These are phyloP conservation scores for Mycena indigotica DNA, from an alignment of 768 basidiomycete species.

Conservation along the genomic window DNA sequence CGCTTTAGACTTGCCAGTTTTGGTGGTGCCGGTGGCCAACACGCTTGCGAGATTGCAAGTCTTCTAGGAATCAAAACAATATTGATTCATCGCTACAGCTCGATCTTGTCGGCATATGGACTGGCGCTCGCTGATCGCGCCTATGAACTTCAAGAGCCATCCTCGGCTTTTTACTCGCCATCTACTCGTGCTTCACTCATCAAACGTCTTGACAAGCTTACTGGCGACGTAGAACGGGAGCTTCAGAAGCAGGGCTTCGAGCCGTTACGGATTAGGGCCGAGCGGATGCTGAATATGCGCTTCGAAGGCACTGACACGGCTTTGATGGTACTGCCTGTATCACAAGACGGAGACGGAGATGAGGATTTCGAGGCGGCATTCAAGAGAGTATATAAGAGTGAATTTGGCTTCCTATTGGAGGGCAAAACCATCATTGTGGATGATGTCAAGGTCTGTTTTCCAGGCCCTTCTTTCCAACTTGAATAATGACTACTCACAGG, in stretches of 20 bases:
- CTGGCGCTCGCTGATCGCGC: conserved; percentile 89
- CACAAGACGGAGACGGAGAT: conserved; percentile 49
- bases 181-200: conserved; percentile 58
- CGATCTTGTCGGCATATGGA: conserved; percentile 91
- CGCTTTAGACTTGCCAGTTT: conserved; percentile 75
- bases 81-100: conserved; percentile 88
- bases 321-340: conserved; percentile 74
- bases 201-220: conserved; percentile 70
- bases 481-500: conserved; percentile 39
- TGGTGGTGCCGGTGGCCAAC: conserved; percentile 89
- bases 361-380: conserved; percentile 84
- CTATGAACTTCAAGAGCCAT: conserved; percentile 87
- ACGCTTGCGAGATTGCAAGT: conserved; percentile 89
- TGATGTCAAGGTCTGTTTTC: conserved; percentile 72
- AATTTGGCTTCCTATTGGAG: conserved; percentile 91
- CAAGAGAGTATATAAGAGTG: conserved; percentile 75
- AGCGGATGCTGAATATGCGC: conserved; percentile 88
- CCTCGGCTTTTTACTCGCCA: conserved; percentile 73
- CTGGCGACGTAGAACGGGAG: conserved; percentile 61
- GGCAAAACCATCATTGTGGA: conserved; percentile 84
- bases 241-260: conserved; percentile 83
- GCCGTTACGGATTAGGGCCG: conserved; percentile 67
- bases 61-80: conserved; percentile 86
- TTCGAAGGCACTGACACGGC: conserved; percentile 94
- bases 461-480: neutral